Evolutionary conservation across 768 basidiomycete genomes (phyloP).

Genomic region (Boletus subparvulus): DNA sequence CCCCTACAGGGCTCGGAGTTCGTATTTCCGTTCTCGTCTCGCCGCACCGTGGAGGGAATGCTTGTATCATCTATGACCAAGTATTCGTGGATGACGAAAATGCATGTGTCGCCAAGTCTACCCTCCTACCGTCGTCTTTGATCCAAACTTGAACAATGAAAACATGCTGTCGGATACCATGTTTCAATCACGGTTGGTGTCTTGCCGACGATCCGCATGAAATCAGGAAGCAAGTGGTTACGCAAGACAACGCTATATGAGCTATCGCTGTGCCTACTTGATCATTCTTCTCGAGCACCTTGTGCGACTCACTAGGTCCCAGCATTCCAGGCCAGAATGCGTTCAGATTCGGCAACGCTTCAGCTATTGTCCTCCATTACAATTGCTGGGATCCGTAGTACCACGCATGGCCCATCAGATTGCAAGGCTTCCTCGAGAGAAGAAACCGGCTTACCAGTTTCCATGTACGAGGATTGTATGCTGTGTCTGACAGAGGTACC

Average conservation of each 20-base stretch:
- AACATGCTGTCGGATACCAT: background rate
- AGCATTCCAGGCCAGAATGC: background rate
- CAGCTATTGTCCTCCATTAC: background rate
- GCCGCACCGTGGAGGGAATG: background rate
- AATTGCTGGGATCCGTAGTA: background rate
- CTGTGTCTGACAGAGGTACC: background rate
- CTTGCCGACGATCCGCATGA: slow-evolving; percentile 7
- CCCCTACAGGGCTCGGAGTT: background rate
- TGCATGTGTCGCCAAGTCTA: background rate
- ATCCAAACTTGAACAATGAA: background rate
- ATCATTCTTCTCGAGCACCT: background rate
- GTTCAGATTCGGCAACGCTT: background rate
- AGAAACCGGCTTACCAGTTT: background rate
- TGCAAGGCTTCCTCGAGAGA: background rate
- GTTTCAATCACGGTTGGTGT: background rate
- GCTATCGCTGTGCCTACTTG: background rate
- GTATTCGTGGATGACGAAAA: background rate
- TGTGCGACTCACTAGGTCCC: background rate
- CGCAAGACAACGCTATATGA: background rate
- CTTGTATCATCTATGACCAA: background rate
- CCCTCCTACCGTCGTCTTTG: background rate
- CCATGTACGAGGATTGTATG: background rate
- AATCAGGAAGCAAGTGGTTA: background rate
- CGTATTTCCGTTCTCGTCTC: background rate
- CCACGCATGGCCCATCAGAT: background rate